Evolutionary conservation across 108 stramenopile genomes (phyloP), one percentile per base, ranked within the genome.

Genomic region (Asterionellopsis glacialis): DNA sequence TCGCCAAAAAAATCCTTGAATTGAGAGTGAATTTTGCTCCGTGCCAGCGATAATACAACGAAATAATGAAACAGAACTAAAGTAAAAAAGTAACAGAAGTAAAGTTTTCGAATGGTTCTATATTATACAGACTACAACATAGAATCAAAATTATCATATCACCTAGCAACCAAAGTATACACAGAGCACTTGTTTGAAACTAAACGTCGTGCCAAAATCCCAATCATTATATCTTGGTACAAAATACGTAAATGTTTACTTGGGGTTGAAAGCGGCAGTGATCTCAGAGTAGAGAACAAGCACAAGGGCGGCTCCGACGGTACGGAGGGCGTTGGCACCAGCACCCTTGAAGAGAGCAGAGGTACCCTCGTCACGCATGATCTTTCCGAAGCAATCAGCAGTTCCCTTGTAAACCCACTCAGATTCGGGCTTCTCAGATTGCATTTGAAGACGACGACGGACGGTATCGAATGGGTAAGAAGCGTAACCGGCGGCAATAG

Each of bases 401-500:
- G 96, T 97, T 41, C 96, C 96, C 70, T 76, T 90, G 96, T 98
- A 98, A 40, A 94, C 72, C 93, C 94, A 94, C 59, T 97, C 83
- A 11, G 61, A 75, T 77, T 93, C 74, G 64, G 96, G 96, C 90
- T 96, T 96, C 78, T 94, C 94, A 18, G 98, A 94, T 72, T 98
- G 95, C 96, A 98, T 98, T 76, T 97, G 96, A 55, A 99, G 88
- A 82, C 98, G 97, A 81, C 98, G 97, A 76, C 97, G 97, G 76
- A 99, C 85, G 59, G 98, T 99, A 65, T 99, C 98, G 67, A 99
- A 95, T 38, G 98, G 98, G 85, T 99, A 99, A n/a, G 96, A 96
- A 56, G 90, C 93, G 78, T 95, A 94, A 45, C 96, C 97, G 48
- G 97, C 95, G 41, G 78, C 54, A 61, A 94, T 91, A 62, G 97